Base-by-base conservation (phyloP, 371 early-diverging fungal species). In the Syncephalastrum monosporum region DNA sequence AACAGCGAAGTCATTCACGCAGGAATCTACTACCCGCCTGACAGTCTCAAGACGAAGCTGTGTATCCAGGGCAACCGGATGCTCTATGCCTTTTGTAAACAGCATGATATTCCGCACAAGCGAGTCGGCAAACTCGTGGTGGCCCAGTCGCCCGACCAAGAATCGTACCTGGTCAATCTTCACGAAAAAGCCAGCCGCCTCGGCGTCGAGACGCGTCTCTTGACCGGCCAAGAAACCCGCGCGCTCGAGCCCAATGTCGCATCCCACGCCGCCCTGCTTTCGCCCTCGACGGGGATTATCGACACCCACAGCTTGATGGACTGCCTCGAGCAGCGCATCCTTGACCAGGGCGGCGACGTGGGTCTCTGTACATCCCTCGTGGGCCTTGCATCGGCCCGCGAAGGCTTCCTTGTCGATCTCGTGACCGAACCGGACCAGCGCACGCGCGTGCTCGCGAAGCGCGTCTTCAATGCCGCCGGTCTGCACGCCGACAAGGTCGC, bases 1-100 rank as follows among this genome's bases (percentile, higher is more conserved):
- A 95, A 95, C 77, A 92, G 92, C 59, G 92, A 93, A 61, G 93
- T 95, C 12, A 95, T 95, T 61, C 95, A 95, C 63, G 94, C 91
- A 7, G 95, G 95, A 0, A 74, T 95, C 8, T 93, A 94, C 72
- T 95, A 95, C 53, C 92, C 94, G 3, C 60, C 59, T 12, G 74
- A 84, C 53, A 91, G 89, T 50, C 69, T 94, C 41, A 93, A 93
- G 61, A 91, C 93, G 3, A 59, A 56, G 33, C 74, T 95, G 8
- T 95, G 95, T 64, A 87, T 93, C 33, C 76, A 83, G 7, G 95
- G 95, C 43, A 90, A 86, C 33, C 57, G 71, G 0, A 63, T 85
- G 55, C 64, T 95, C 15, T 94, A 95, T 60, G 74, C 74, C 3
- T 71, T 88, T 19, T 83, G 89, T 33, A 55, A 55, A 13, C 57